Evolutionary conservation across 1,139 yeast species (phyloP).

Genomic region (Saccharomycopsis phalli): DNA sequence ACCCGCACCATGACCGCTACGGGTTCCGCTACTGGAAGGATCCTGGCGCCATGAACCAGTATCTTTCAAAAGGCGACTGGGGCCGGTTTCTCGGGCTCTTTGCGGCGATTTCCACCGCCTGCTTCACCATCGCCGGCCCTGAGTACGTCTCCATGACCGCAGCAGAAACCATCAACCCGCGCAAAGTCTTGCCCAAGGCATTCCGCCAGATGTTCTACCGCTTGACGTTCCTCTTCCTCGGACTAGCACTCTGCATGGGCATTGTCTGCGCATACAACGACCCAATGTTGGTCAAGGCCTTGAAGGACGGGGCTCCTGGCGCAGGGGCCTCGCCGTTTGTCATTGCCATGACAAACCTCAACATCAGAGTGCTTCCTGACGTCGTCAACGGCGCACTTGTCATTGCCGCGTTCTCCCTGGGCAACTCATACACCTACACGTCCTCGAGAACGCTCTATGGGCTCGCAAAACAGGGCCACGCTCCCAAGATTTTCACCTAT

Average conservation of each 20-base stretch:
- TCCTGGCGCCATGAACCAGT: slow-evolving; percentile 49
- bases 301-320: slow-evolving; percentile 39
- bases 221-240: slow-evolving; percentile 58
- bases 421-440: slow-evolving; percentile 52
- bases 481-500: slow-evolving; percentile 40
- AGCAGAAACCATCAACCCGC: slow-evolving; percentile 72
- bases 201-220: slow-evolving; percentile 71
- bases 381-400: slow-evolving; percentile 48
- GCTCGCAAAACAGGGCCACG: slow-evolving; percentile 44
- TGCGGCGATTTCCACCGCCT: slow-evolving; percentile 50
- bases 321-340: slow-evolving; percentile 49
- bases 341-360: slow-evolving; percentile 41
- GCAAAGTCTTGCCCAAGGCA: slow-evolving; percentile 69
- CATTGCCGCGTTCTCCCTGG: slow-evolving; percentile 53
- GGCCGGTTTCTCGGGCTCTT: slow-evolving; percentile 71
- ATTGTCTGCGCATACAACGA: slow-evolving; percentile 41
- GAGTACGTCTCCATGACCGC: slow-evolving; percentile 80
- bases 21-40: slow-evolving; percentile 60
- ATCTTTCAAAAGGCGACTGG: slow-evolving; percentile 41
- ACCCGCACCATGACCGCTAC: slow-evolving; percentile 54
- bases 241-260: slow-evolving; percentile 46
- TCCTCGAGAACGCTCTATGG: slow-evolving; percentile 54
- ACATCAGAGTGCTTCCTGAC: slow-evolving; percentile 43
- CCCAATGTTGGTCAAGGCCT: slow-evolving; percentile 35
- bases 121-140: slow-evolving; percentile 75